Evolutionary conservation across 345 rosid species (phyloP).

Genomic region (Dipteronia sinensis): DNA sequence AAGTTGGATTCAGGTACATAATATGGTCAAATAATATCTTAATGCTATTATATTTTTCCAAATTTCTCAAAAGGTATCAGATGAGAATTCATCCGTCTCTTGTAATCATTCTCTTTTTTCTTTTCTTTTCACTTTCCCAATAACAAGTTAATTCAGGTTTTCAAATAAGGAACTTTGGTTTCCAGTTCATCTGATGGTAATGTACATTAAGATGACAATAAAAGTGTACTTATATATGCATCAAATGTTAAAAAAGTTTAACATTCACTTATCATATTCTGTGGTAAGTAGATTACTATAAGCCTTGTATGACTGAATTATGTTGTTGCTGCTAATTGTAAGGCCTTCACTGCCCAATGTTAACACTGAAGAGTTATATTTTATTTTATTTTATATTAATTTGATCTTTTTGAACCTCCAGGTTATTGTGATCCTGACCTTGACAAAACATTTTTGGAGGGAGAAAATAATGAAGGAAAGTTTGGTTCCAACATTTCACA

Average conservation of each 20-base stretch:
- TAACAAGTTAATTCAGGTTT: background rate
- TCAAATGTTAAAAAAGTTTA: background rate
- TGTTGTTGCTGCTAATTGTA: background rate
- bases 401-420: constrained; percentile 15
- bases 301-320: background rate
- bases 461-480: constrained; percentile 39
- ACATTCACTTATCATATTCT: background rate
- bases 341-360: constrained; percentile 4
- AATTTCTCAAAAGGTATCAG: background rate
- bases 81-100: background rate
- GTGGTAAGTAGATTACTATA: constrained; percentile 2
- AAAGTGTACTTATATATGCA: background rate
- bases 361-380: background rate
- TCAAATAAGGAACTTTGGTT: background rate
- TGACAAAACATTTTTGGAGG: constrained; percentile 33
- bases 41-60: background rate
- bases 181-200: background rate
- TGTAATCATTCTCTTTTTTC: background rate
- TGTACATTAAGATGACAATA: background rate
- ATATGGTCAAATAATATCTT: background rate
- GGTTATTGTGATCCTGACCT: constrained; percentile 33
- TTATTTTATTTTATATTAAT: background rate
- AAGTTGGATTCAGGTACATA: background rate
- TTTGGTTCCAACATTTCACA: constrained; percentile 86
- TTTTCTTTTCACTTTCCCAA: background rate